phyloP scores from a whole-genome alignment of 2,329 filamentous ascomycete species.

The Aspergillus tamarii region DNA sequence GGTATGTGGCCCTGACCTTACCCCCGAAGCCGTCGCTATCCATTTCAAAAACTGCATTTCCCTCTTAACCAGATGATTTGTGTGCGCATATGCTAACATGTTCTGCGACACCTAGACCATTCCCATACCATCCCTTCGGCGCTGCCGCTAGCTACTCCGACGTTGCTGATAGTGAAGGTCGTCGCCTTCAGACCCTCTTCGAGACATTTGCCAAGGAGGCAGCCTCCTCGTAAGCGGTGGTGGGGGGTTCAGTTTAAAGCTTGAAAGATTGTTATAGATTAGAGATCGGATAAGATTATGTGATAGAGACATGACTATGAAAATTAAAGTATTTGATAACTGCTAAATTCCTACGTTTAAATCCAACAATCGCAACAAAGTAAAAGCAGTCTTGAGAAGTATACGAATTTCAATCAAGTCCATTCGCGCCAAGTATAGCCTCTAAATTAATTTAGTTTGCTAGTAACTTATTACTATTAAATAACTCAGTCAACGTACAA shows the following conservation, averaged over 20 bases:
- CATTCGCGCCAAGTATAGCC: too few species aligned
- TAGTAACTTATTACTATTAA: too few species aligned
- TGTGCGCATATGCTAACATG: not conserved
- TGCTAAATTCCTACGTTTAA: too few species aligned
- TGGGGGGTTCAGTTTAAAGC: rapidly evolving
- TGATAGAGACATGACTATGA: not conserved
- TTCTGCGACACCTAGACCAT: conserved; percentile 18
- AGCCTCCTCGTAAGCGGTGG: not conserved
- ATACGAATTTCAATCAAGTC: too few species aligned
- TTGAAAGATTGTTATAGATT: not conserved
- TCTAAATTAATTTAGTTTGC: too few species aligned
- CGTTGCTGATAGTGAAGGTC: conserved; percentile 26
- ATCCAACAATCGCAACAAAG: too few species aligned
- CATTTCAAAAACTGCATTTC: not conserved
- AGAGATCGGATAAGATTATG: not conserved
- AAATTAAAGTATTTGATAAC: not conserved
- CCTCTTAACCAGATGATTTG: not conserved
- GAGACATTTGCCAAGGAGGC: not conserved
- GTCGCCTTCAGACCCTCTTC: conserved; percentile 21
- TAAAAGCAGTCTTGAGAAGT: too few species aligned
- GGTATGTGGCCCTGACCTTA: not conserved
- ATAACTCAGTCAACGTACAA: too few species aligned
- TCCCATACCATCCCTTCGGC: conserved; percentile 26
- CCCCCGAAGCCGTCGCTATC: not conserved
- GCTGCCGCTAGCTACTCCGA: conserved; percentile 20